These are phyloP conservation scores for Phytophthora uliginosa DNA, from an alignment of 352 stramenopile species.

Conservation along the genomic window DNA sequence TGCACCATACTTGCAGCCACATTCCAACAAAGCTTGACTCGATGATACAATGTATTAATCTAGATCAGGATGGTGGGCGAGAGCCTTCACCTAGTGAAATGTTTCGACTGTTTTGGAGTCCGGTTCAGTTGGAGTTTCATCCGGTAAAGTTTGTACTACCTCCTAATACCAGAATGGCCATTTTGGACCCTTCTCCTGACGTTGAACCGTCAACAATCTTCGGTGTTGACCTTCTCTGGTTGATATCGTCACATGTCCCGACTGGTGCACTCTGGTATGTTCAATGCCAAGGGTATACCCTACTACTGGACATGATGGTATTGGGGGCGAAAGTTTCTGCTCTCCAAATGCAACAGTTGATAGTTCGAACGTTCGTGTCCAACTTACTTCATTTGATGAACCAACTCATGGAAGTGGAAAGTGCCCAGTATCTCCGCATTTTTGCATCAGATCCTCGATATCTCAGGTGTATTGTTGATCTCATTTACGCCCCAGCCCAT, in stretches of 20 bases:
- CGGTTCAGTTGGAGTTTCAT: slow-evolving; percentile 11
- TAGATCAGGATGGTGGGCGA: neutral
- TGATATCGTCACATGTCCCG: slow-evolving; percentile 4
- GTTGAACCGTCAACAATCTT: slow-evolving; percentile 12
- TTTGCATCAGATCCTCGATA: slow-evolving; percentile 32
- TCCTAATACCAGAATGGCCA: slow-evolving; percentile 7
- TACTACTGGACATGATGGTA: slow-evolving; percentile 26
- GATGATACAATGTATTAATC: slow-evolving; percentile 8
- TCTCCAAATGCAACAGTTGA: slow-evolving; percentile 27
- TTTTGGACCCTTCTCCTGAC: slow-evolving; percentile 18
- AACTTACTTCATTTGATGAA: slow-evolving; percentile 28
- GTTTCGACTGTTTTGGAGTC: slow-evolving; percentile 25
- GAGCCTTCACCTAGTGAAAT: neutral
- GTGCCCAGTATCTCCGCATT: slow-evolving; percentile 17
- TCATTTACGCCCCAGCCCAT: slow-evolving; percentile 32
- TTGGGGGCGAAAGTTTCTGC: slow-evolving; percentile 17
- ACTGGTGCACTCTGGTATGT: slow-evolving; percentile 15
- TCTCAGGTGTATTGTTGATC: slow-evolving; percentile 32
- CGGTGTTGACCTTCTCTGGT: slow-evolving; percentile 21
- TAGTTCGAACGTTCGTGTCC: slow-evolving; percentile 22
- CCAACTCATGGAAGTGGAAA: slow-evolving; percentile 6
- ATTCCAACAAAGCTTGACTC: slow-evolving; percentile 11
- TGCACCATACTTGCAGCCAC: slow-evolving; percentile 15
- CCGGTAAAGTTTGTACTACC: slow-evolving; percentile 10
- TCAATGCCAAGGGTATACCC: slow-evolving; percentile 17